Conservation (phyloP, 139 green algal species). For the Closterium sp. region DNA sequence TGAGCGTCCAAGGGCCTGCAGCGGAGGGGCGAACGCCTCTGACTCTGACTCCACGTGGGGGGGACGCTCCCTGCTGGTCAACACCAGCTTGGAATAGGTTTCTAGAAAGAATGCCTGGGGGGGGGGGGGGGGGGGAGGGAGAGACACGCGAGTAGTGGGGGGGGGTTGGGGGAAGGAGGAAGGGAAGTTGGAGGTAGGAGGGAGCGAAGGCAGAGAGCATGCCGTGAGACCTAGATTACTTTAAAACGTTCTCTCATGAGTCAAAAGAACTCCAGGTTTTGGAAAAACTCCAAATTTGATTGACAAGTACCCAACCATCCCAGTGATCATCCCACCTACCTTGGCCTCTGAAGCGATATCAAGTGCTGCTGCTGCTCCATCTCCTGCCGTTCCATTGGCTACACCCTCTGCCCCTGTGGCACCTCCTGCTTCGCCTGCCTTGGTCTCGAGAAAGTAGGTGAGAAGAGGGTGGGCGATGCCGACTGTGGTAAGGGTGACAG, state of each 20-base stretch:
- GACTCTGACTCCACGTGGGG: too few species aligned
- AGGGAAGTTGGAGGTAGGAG: too few species aligned
- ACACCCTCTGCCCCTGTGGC: background rate
- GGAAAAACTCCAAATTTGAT: background rate
- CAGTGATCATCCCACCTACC: background rate
- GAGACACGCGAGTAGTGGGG: background rate
- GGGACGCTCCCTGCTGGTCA: background rate
- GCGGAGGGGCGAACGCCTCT: conserved; percentile 15
- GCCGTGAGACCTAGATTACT: too few species aligned
- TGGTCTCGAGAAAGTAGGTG: background rate
- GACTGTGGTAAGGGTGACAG: background rate
- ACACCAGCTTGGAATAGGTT: background rate
- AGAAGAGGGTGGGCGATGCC: background rate
- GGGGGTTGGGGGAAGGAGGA: too few species aligned
- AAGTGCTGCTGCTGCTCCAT: background rate
- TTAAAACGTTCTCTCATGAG: too few species aligned
- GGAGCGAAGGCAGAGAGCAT: too few species aligned
- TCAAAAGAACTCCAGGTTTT: too few species aligned
- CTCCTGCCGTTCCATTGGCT: background rate
- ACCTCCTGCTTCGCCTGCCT: background rate
- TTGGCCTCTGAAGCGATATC: background rate
- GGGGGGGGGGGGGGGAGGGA: background rate
- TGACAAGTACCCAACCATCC: background rate
- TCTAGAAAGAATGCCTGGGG: background rate
- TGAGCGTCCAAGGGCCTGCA: conserved; percentile 9